Conservation (phyloP, 768 basidiomycete species). For the Strobilomyces echinocephalus region DNA sequence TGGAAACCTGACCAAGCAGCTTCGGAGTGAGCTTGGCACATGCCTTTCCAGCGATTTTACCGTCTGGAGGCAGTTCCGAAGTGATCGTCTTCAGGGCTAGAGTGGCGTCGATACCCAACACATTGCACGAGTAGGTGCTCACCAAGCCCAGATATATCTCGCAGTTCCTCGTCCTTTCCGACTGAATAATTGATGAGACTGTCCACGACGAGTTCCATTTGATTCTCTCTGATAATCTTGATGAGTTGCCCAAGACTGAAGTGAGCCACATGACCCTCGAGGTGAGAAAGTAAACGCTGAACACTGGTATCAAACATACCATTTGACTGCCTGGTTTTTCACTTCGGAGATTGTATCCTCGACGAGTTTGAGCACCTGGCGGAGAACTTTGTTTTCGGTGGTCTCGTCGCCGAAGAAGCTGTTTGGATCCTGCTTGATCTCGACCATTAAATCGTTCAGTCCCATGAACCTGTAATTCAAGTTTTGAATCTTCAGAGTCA, state of each 20-base stretch:
- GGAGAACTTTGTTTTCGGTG: conserved; percentile 79
- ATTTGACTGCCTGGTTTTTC: conserved; percentile 96
- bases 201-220: conserved; percentile 86
- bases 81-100: conserved; percentile 94
- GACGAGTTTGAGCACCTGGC: conserved; percentile 78
- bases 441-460: conserved; percentile 87
- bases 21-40: conserved; percentile 83
- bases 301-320: conserved; percentile 41
- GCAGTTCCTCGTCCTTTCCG: conserved; percentile 84
- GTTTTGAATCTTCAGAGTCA: conserved; percentile 14
- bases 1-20: conserved; percentile 72
- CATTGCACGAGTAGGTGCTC: neutral
- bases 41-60: conserved; percentile 71
- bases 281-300: neutral
- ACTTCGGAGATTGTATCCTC: conserved; percentile 97
- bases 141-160: conserved; percentile 95
- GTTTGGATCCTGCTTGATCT: conserved; percentile 73
- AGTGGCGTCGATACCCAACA: conserved; percentile 4
- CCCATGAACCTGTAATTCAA: conserved; percentile 81
- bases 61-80: conserved; percentile 78
- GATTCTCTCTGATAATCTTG: conserved; percentile 77
- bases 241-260: conserved; percentile 82
- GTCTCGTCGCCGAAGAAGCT: conserved; percentile 81
- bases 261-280: neutral
- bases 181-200: conserved; percentile 82